These are phyloP conservation scores for Podila horticola DNA, from an alignment of 192 early-diverging fungal species.

Conservation along the genomic window DNA sequence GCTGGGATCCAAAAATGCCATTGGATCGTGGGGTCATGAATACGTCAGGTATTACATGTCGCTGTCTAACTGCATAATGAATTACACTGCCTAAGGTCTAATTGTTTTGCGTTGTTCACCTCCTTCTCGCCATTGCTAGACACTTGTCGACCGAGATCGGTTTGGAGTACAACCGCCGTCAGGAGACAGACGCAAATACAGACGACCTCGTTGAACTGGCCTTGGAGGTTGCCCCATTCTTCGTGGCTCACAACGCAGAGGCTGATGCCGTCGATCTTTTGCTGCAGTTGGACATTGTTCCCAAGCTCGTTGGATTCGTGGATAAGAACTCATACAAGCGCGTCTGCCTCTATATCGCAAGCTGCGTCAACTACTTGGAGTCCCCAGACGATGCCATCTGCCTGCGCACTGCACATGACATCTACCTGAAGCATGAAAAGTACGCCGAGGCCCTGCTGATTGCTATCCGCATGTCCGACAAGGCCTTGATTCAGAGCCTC, in stretches of 20 bases:
- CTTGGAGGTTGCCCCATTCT: slow-evolving; percentile 91
- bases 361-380: slow-evolving; percentile 92
- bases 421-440: slow-evolving; percentile 87
- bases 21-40: slow-evolving; percentile 98
- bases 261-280: slow-evolving; percentile 98
- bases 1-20: slow-evolving; percentile 77
- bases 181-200: slow-evolving; percentile 68
- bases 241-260: slow-evolving; percentile 97
- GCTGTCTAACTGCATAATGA: too few relatives aligned
- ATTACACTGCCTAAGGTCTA: too few relatives aligned
- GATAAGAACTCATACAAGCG: slow-evolving; percentile 94
- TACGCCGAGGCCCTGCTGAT: slow-evolving; percentile 87
- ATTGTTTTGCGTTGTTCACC: too few relatives aligned
- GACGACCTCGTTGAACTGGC: slow-evolving; percentile 81
- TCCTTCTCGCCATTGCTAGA: slow-evolving; percentile 31
- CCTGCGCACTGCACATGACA: slow-evolving; percentile 86
- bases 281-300: slow-evolving; percentile 87
- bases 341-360: slow-evolving; percentile 95
- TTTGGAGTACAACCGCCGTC: slow-evolving; percentile 76
- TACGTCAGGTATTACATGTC: slow-evolving; percentile 79
- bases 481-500: slow-evolving; percentile 89
- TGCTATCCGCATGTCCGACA: slow-evolving; percentile 86
- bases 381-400: slow-evolving; percentile 90
- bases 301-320: slow-evolving; percentile 82
- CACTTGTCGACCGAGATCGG: slow-evolving; percentile 94